Conservation (phyloP, 2,329 filamentous ascomycete species). For the Ambrosiella xylebori region DNA sequence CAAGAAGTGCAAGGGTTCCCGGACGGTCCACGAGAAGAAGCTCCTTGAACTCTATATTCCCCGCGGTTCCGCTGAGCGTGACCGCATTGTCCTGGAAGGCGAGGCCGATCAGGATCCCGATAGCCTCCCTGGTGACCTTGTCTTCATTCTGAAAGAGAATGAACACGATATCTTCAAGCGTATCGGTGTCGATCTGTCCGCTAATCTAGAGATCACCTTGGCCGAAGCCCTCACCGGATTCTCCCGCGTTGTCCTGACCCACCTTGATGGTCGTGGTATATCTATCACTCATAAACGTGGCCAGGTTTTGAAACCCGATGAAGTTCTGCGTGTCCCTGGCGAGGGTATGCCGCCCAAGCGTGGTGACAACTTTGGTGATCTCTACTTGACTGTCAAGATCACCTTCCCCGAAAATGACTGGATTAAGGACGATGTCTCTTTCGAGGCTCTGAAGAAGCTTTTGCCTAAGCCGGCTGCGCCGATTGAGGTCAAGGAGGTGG, state of each 20-base stretch:
- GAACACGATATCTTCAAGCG: constrained; percentile 69
- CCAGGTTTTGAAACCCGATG: constrained; percentile 64
- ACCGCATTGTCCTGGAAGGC: constrained; percentile 76
- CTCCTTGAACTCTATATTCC: constrained; percentile 93
- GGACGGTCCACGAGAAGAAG: constrained; percentile 76
- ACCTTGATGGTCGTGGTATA: constrained; percentile 86
- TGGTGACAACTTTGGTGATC: constrained; percentile 65
- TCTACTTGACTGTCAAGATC: constrained; percentile 74
- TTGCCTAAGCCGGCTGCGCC: constrained; percentile 47
- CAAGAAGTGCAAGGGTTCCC: constrained; percentile 95
- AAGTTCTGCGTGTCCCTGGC: constrained; percentile 68
- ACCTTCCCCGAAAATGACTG: constrained; percentile 80
- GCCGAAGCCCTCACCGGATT: constrained; percentile 78
- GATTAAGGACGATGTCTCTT: constrained; percentile 52
- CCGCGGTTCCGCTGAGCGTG: constrained; percentile 67
- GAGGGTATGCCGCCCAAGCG: constrained; percentile 93
- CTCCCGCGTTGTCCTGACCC: constrained; percentile 73
- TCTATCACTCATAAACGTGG: constrained; percentile 63
- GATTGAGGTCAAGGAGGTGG: constrained; percentile 56
- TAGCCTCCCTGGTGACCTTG: constrained; percentile 77
- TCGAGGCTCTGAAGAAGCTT: constrained; percentile 55
- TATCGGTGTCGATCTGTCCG: constrained; percentile 67
- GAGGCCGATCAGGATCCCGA: constrained; percentile 88
- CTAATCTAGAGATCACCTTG: constrained; percentile 64
- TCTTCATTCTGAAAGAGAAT: constrained; percentile 73